Base-by-base conservation (phyloP, 371 early-diverging fungal genomes). In the Basidiobolus heterosporus region DNA sequence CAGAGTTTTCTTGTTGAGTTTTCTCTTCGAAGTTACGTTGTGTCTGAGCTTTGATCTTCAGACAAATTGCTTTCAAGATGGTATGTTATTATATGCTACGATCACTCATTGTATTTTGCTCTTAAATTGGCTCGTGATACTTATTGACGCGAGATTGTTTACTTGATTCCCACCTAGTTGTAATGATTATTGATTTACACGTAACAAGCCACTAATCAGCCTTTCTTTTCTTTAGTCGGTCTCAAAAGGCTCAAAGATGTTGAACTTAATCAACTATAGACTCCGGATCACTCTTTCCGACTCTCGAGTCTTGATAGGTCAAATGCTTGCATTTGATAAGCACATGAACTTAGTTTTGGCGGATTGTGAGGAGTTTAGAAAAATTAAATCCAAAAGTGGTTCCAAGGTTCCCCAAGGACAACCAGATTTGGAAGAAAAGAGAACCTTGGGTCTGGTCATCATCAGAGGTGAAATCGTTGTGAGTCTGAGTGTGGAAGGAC, bases 301-400 rank as follows among this genome's bases (percentile, higher is more conserved):
- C 65, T 82, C 88, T 46, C 81, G 95, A 52, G 76, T 78, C 5
- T 62, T 97, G 55, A 80, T 92, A 6, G 98, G 98, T 24, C 90
- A 93, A 55, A 90, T 97, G 92, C 73, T 95, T 41, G 95, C 98
- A 17, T 97, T 92, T 56, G 98, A 97, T 64, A 91, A 88, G 59
- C 88, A 93, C 66, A 94, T 97, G 95, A 97, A 97, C 59, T 69
- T 97, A 51, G 98, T 97, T 14, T 72, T 97, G 20, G 76, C 90
- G 15, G 98, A 95, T 61, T 91, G 91, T 70, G 91, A 97, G 58
- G 98, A 97, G 67, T 90, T 88, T 59, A 80, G 97, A 44, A 84
- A 74, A 56, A 68, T 91, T 53, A 89, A 85, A 55, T 61, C 77
- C 38, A 84, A 75, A 58, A 60, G 56, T 44, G 70, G 62, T 52